phyloP scores from a whole-genome alignment of 805 yeast genomes.

The Suhomyces sp. region DNA sequence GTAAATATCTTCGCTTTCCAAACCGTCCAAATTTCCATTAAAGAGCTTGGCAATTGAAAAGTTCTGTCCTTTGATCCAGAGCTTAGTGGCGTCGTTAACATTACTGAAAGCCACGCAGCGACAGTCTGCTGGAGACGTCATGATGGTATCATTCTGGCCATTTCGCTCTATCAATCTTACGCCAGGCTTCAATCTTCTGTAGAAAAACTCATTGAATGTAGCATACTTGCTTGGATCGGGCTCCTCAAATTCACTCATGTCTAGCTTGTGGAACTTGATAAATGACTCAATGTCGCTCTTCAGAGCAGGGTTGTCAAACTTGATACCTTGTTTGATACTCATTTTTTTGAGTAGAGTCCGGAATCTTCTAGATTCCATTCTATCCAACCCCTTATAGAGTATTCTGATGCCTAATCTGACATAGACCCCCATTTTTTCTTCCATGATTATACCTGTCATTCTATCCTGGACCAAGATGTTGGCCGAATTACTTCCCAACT shows the following conservation, averaged over 20 bases:
- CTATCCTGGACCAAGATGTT: conserved; percentile 93
- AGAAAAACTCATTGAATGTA: conserved; percentile 88
- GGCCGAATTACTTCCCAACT: conserved; percentile 82
- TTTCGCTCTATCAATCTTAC: conserved; percentile 62
- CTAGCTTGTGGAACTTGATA: conserved; percentile 77
- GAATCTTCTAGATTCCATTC: conserved; percentile 57
- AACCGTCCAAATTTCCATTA: conserved; percentile 42
- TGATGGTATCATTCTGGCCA: conserved; percentile 48
- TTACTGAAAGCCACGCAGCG: conserved; percentile 69
- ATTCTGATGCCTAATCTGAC: conserved; percentile 85
- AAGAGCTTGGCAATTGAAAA: conserved; percentile 67
- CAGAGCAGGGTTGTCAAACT: conserved; percentile 73
- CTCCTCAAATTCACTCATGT: conserved; percentile 63
- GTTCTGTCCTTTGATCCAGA: conserved; percentile 88
- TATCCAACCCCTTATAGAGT: conserved; percentile 70
- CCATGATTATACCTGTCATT: conserved; percentile 80
- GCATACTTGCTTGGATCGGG: conserved; percentile 47
- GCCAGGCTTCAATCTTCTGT: conserved; percentile 67
- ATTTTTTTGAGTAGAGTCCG: conserved; percentile 59
- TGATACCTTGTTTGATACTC: conserved; percentile 78
- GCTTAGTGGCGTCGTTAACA: conserved; percentile 57
- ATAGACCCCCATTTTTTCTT: conserved; percentile 88
- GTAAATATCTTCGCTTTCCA: conserved; percentile 36
- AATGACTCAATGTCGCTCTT: conserved; percentile 68
- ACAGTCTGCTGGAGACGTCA: conserved; percentile 84